A percentile compares a stretch with the other conserved stretches of the same genome.
Evolutionary conservation across 2,329 filamentous ascomycete genomes (phyloP).

Genomic region (Colletotrichum godetiae): DNA sequence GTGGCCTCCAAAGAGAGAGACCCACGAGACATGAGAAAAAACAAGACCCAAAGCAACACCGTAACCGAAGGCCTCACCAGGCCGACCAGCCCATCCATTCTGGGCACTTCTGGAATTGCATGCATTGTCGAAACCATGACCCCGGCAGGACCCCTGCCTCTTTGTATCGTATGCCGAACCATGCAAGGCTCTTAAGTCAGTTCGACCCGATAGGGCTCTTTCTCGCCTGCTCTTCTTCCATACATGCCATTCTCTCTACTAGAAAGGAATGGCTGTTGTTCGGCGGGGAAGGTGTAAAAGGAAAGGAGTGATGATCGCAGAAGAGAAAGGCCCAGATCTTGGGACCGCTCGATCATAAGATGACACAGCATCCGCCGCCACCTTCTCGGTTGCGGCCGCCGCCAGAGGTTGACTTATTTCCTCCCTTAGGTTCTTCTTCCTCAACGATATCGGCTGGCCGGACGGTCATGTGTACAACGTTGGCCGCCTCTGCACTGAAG

Average conservation of each 20-base stretch:
- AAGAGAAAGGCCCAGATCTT: not conserved
- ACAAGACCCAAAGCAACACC: slow-evolving; percentile 22
- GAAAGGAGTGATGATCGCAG: not conserved
- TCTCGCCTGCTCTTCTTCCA: slow-evolving; percentile 13
- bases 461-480: slow-evolving; percentile 95
- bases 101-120: slow-evolving; percentile 31
- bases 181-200: slow-evolving; percentile 3
- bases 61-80: slow-evolving; percentile 27
- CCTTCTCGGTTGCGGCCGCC: slow-evolving; percentile 54
- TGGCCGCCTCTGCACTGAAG: slow-evolving; percentile 78
- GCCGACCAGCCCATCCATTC: slow-evolving; percentile 19
- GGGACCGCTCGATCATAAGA: slow-evolving; percentile 53
- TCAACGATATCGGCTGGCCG: slow-evolving; percentile 89
- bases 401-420: slow-evolving; percentile 61
- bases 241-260: slow-evolving; percentile 13
- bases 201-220: not conserved
- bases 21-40: slow-evolving; percentile 37
- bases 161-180: slow-evolving; percentile 2
- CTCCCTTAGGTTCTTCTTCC: slow-evolving; percentile 77
- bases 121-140: slow-evolving; percentile 12
- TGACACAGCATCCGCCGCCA: slow-evolving; percentile 61
- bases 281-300: not conserved
- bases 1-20: slow-evolving; percentile 13
- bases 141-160: slow-evolving; percentile 3
- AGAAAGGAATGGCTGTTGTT: slow-evolving; percentile 21